A percentile compares a stretch with the other conserved stretches of the same genome.
Conservation (phyloP, 139 green algal genomes). For the Chlamydomonas sphaeroides region DNA sequence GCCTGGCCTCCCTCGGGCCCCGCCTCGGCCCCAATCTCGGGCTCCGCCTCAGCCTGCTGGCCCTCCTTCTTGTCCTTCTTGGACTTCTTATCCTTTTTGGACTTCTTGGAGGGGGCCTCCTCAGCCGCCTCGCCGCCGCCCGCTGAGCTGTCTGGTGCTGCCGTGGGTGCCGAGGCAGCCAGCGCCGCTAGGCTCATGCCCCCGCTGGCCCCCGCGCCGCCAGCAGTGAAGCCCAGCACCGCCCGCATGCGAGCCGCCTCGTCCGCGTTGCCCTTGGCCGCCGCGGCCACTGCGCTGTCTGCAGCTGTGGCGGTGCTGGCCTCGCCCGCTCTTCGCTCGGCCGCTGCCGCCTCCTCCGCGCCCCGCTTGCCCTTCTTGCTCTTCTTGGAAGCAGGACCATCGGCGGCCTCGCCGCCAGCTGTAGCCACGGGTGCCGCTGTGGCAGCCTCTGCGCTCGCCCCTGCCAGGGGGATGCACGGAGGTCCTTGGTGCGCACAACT, state of each 20-base stretch:
- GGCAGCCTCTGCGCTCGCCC: background rate
- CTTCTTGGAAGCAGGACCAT: background rate
- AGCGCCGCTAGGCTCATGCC: background rate
- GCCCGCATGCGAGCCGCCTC: conserved; percentile 71
- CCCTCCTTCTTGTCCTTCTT: conserved; percentile 6
- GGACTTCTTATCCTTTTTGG: background rate
- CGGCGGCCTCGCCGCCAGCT: background rate
- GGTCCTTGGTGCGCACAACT: too few species aligned
- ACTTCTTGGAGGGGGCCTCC: background rate
- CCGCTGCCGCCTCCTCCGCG: background rate
- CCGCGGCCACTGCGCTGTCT: background rate
- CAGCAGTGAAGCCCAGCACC: conserved; percentile 55
- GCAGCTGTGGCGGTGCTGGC: background rate
- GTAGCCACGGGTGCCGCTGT: conserved; percentile 22
- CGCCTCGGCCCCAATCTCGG: background rate
- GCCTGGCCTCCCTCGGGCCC: background rate
- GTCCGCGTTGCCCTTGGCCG: conserved; percentile 71
- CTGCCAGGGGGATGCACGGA: too few species aligned
- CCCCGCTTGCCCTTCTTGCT: background rate
- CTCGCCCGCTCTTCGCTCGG: background rate
- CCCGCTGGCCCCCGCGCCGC: background rate
- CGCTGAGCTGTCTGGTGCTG: too few species aligned
- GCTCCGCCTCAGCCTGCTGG: background rate
- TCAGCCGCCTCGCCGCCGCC: background rate
- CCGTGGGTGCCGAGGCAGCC: background rate